These are phyloP conservation scores for Sarcocystis neurona DNA, from an alignment of 169 alveolate genomes.

Conservation along the genomic window DNA sequence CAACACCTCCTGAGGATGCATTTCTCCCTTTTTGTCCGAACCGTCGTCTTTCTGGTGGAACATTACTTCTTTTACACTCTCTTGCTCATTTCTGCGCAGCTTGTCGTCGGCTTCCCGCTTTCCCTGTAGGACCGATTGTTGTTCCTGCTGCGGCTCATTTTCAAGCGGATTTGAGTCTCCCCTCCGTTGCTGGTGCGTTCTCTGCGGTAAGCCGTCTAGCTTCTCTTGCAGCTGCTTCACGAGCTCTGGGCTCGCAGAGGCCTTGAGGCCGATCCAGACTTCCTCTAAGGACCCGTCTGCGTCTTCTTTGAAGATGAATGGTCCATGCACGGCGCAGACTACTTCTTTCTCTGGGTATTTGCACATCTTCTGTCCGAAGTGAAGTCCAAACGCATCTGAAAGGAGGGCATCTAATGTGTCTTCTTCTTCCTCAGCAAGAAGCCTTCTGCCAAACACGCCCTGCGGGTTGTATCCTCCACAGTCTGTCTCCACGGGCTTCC, in stretches of 20 bases:
- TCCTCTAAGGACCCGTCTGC: constrained; percentile 46
- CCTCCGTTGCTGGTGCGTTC: not conserved
- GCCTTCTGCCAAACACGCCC: constrained; percentile 75
- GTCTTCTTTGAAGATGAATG: constrained; percentile 57
- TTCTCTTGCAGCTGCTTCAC: not conserved
- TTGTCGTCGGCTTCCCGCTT: too few relatives aligned
- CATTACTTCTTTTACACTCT: too few relatives aligned
- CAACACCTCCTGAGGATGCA: too few relatives aligned
- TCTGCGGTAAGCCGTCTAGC: not conserved
- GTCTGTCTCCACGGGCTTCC: constrained; percentile 69
- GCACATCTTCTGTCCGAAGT: constrained; percentile 38
- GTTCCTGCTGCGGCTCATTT: too few relatives aligned
- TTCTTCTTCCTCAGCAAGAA: constrained; percentile 56
- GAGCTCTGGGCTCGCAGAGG: too few relatives aligned
- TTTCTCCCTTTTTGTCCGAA: not conserved
- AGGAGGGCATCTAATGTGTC: constrained; percentile 36
- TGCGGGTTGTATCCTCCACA: constrained; percentile 76
- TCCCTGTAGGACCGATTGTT: too few relatives aligned
- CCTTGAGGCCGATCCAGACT: constrained; percentile 69
- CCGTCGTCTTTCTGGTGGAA: not conserved
- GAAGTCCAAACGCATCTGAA: constrained; percentile 49
- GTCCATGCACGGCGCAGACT: constrained; percentile 54
- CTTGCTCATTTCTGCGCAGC: not conserved
- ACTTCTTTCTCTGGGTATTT: constrained; percentile 33
- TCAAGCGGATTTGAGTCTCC: too few relatives aligned